Conservation (phyloP, 345 rosid species). For the Trapa incisa region DNA sequence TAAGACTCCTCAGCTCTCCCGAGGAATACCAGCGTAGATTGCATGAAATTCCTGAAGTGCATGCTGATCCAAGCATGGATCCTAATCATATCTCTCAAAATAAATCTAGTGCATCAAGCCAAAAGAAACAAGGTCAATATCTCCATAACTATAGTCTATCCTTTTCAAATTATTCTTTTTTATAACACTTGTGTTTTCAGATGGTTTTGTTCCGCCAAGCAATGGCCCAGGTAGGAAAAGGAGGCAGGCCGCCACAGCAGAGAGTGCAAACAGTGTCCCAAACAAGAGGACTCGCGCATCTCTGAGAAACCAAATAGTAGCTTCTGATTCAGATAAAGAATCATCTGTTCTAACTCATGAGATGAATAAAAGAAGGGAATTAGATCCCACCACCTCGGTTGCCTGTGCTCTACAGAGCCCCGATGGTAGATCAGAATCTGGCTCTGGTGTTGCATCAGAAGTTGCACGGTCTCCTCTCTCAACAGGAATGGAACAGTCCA, state of each 20-base stretch:
- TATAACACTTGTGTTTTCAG: conserved; percentile 18
- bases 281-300: conserved; percentile 27
- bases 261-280: conserved; percentile 18
- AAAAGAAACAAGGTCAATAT: conserved; percentile 40
- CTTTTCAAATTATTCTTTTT: neutral
- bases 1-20: conserved; percentile 60
- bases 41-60: conserved; percentile 52
- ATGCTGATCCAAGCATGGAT: conserved; percentile 48
- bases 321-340: conserved; percentile 20
- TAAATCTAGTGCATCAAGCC: conserved; percentile 26
- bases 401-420: conserved; percentile 1
- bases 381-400: neutral
- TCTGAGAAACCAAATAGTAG: conserved; percentile 18
- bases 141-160: conserved; percentile 1
- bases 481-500: conserved; percentile 28
- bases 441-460: conserved; percentile 19
- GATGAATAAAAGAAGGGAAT: conserved; percentile 2
- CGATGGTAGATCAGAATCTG: conserved; percentile 10
- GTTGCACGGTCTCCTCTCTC: conserved; percentile 21
- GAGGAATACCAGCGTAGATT: conserved; percentile 59
- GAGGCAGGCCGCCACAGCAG: conserved; percentile 15
- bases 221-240: conserved; percentile 22
- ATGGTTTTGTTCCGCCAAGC: conserved; percentile 15
- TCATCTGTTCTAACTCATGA: conserved; percentile 17
- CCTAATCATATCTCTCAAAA: conserved; percentile 35